Evolutionary conservation across 2,329 filamentous ascomycete genomes (phyloP), one percentile per base, ranked within the genome.

Genomic region (Escovopsis sp.): DNA sequence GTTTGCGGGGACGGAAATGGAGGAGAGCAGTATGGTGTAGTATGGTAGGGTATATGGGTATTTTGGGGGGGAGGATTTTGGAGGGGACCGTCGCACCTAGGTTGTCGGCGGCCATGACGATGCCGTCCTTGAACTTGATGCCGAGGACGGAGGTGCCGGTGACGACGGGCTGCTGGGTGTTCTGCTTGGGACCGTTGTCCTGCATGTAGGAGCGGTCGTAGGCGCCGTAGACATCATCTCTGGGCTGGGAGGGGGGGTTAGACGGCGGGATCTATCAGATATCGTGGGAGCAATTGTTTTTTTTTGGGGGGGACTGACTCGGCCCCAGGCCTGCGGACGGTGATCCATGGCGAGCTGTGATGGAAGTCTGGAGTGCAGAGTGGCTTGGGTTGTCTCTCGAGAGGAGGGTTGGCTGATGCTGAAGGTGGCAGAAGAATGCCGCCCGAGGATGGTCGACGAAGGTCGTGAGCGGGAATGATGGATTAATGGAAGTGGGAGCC

Each of bases 41-140:
- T 14, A 8, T 34, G n/a, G n/a, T n/a, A n/a, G n/a, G n/a, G n/a
- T n/a, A n/a, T n/a, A n/a, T n/a, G n/a, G n/a, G n/a, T n/a, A n/a
- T n/a, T n/a, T n/a, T n/a, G n/a, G n/a, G n/a, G n/a, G n/a, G n/a
- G n/a, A n/a, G n/a, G n/a, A n/a, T n/a, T n/a, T n/a, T n/a, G n/a
- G 30, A 25, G 10, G 13, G 11, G 39, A 39, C 37, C 20, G 7
- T 49, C 70, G 43, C 70, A 94, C 87, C 87, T 50, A 98, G 70
- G 69, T 96, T 98, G 65, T 98, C 91, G 55, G 91, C 86, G 40
- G 89, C 91, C 61, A 98, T 89, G 56, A 94, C 88, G 49, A 98
- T 87, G 57, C 91, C 91, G 52, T 88, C 85, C 58, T 87, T 89
- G 74, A 87, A 98, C 71, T 96, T 96, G 61, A 95, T 74, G 49